Percentiles rank a stretch among this genome's conserved stretches.
These are phyloP conservation scores for Candida coleopterorum DNA, from an alignment of 805 yeast genomes.

Conservation along the genomic window DNA sequence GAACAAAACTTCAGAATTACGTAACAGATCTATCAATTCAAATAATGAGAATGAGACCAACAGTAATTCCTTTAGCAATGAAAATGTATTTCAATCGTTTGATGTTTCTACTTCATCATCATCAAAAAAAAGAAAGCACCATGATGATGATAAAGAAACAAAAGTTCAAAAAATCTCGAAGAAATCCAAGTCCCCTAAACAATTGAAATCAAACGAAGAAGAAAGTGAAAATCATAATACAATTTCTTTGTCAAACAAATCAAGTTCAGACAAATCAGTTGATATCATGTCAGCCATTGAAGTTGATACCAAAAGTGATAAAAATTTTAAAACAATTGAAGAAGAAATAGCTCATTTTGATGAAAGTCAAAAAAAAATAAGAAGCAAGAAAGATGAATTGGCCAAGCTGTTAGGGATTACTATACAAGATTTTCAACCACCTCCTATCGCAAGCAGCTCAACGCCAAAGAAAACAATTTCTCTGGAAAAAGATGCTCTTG, in stretches of 20 bases:
- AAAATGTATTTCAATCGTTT: background rate
- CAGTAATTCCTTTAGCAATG: too few species aligned
- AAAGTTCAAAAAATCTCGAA: constrained; percentile 26
- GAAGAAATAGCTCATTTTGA: constrained; percentile 25
- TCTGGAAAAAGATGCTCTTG: too few species aligned
- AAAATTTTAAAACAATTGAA: constrained; percentile 12
- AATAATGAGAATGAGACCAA: background rate
- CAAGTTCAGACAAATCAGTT: constrained; percentile 6
- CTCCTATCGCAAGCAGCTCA: background rate
- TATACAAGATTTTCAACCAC: constrained; percentile 15
- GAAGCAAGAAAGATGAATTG: constrained; percentile 18
- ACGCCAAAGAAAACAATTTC: constrained; percentile 13
- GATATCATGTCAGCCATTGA: background rate
- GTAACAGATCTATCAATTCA: background rate
- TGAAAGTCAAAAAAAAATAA: constrained; percentile 14
- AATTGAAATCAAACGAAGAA: constrained; percentile 11
- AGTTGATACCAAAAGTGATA: background rate
- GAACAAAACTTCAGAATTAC: background rate
- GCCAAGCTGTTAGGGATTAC: constrained; percentile 31
- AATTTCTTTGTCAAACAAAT: background rate
- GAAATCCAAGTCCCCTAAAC: constrained; percentile 11
- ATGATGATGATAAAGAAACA: constrained; percentile 27
- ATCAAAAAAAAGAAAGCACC: background rate
- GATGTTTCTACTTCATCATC: background rate
- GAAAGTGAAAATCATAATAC: constrained; percentile 4